phyloP scores from a whole-genome alignment of 441 rosid species.

The Erysimum cheiri region DNA sequence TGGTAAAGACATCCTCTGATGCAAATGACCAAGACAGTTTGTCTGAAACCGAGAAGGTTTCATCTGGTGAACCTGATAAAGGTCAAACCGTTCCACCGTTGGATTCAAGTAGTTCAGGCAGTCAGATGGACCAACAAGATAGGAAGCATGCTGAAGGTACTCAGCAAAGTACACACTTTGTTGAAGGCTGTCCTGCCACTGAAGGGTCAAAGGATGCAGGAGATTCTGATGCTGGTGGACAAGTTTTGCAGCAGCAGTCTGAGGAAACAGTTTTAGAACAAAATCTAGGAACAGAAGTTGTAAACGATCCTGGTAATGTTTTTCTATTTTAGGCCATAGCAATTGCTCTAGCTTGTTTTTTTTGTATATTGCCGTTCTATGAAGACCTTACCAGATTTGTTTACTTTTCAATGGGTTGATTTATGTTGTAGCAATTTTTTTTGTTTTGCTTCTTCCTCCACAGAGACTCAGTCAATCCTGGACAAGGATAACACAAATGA shows the following conservation, averaged over 20 bases:
- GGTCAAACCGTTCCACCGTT: constrained; percentile 44
- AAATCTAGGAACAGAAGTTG: constrained; percentile 45
- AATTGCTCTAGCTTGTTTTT: constrained; percentile 25
- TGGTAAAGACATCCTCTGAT: constrained; percentile 45
- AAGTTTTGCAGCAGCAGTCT: constrained; percentile 40
- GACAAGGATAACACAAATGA: constrained; percentile 25
- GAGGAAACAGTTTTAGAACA: constrained; percentile 45
- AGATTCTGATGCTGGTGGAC: constrained; percentile 45
- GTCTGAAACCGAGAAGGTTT: constrained; percentile 44
- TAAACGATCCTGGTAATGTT: constrained; percentile 58
- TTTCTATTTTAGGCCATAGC: constrained; percentile 21
- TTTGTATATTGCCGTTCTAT: constrained; percentile 9
- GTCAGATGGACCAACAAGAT: constrained; percentile 41
- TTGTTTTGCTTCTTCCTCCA: constrained; percentile 13
- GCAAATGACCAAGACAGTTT: constrained; percentile 41
- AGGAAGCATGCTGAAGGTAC: constrained; percentile 44
- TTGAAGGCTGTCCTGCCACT: constrained; percentile 43
- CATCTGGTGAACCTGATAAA: constrained; percentile 41
- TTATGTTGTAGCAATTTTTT: constrained; percentile 14
- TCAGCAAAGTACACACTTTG: constrained; percentile 42
- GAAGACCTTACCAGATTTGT: constrained; percentile 7
- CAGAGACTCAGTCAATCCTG: constrained; percentile 28
- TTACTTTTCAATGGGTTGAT: constrained; percentile 22
- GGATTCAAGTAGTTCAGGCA: constrained; percentile 50
- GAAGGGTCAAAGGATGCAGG: constrained; percentile 45